Conservation (phyloP, 192 early-diverging fungal species). For the Geranomyces variabilis region DNA sequence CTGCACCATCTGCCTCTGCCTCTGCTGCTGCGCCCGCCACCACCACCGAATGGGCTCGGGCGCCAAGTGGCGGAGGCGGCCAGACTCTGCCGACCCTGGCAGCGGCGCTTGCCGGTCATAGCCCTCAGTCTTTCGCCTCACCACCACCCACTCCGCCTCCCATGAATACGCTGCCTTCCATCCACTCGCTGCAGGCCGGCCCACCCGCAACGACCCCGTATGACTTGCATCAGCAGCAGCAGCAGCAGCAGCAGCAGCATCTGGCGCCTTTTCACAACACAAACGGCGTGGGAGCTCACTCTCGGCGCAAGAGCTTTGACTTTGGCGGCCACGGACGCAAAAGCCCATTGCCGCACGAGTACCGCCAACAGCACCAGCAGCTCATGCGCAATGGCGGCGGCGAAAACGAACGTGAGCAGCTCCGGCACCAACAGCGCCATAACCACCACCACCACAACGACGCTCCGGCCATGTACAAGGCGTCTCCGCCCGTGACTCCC, state of each 20-base stretch:
- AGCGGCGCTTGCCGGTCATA: constrained; percentile 24
- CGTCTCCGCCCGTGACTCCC: constrained; percentile 1
- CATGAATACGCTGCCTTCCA: constrained; percentile 21
- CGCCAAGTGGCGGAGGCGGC: no score
- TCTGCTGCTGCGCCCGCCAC: no score
- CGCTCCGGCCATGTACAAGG: background rate
- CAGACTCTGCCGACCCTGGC: constrained; percentile 30
- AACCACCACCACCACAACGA: background rate
- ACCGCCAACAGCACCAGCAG: background rate
- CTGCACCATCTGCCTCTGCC: background rate
- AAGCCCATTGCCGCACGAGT: background rate
- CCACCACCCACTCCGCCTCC: constrained; percentile 29
- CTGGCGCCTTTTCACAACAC: background rate
- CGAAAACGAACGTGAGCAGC: background rate
- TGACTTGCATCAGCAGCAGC: background rate
- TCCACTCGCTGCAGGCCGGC: constrained; percentile 18
- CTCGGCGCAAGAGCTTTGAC: background rate
- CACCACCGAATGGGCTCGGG: no score
- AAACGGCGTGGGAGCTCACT: background rate
- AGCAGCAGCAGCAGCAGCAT: background rate
- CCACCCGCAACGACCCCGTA: background rate
- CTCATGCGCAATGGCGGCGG: background rate
- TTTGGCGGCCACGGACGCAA: background rate
- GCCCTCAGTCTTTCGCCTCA: constrained; percentile 23
- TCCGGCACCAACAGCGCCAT: background rate